Evolutionary conservation across 2,329 filamentous ascomycete species (phyloP).

Genomic region (Colletotrichum tofieldiae): DNA sequence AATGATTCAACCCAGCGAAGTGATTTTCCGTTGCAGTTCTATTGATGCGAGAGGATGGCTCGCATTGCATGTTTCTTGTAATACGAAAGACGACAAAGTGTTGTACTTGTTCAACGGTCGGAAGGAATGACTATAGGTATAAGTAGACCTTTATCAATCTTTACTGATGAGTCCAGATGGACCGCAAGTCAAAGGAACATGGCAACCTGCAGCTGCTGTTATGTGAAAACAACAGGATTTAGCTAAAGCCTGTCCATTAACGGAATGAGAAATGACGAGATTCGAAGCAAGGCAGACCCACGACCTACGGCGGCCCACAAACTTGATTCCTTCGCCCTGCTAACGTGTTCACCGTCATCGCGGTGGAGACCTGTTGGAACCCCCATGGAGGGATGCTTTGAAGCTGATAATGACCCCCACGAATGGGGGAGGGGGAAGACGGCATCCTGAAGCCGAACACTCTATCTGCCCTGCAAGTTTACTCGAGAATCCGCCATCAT

Average conservation of each 20-base stretch:
- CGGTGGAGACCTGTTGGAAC: background rate
- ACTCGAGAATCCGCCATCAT: too few relatives aligned
- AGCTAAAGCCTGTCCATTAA: background rate
- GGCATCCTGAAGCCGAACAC: background rate
- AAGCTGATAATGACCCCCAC: background rate
- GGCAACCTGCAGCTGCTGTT: background rate
- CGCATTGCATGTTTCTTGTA: background rate
- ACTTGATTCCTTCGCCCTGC: background rate
- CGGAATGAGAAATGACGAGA: too few relatives aligned
- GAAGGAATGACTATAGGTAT: background rate
- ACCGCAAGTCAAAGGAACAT: too few relatives aligned
- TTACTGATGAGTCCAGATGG: background rate
- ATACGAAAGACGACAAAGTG: background rate
- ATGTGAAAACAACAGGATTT: background rate
- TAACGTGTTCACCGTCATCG: background rate
- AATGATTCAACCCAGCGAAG: background rate
- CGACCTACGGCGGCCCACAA: background rate
- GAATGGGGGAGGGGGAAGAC: slow-evolving; percentile 3
- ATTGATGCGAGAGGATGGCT: background rate
- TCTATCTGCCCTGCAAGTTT: background rate
- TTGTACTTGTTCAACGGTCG: background rate
- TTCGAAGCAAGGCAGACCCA: background rate
- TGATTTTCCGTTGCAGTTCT: background rate
- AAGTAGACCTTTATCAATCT: background rate
- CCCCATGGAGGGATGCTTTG: background rate